A percentile compares a stretch with the other conserved stretches of the same genome.
These are phyloP conservation scores for Rhododendron kiyosumense DNA, from an alignment of 148 eudicot genomes.

Conservation along the genomic window DNA sequence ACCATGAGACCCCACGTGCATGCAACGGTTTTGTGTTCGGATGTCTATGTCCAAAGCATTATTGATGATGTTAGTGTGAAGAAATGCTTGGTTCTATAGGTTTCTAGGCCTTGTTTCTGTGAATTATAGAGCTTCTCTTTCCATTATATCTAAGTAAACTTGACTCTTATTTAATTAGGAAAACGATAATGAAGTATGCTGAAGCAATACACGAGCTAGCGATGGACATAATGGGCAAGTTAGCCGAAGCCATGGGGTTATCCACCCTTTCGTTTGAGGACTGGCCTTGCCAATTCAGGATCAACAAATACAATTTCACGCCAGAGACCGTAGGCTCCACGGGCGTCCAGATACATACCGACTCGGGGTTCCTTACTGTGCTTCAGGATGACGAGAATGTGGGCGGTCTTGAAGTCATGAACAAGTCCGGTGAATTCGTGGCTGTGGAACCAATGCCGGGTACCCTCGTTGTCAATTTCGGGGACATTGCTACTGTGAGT, in stretches of 20 bases:
- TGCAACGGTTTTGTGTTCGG: too few relatives aligned
- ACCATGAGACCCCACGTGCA: too few relatives aligned
- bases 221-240: slow-evolving; percentile 31
- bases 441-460: slow-evolving; percentile 59
- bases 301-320: slow-evolving; percentile 64
- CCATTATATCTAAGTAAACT: neutral
- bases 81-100: neutral
- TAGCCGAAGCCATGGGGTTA: slow-evolving; percentile 46
- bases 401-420: slow-evolving; percentile 76
- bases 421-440: slow-evolving; percentile 37
- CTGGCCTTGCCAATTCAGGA: slow-evolving; percentile 69
- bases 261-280: slow-evolving; percentile 31
- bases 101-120: neutral
- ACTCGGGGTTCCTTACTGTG: slow-evolving; percentile 63
- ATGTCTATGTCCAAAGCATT: too few relatives aligned
- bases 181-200: slow-evolving; percentile 45
- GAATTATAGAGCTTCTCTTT: neutral
- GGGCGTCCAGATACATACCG: slow-evolving; percentile 75
- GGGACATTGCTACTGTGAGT: slow-evolving; percentile 63
- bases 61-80: too few relatives aligned
- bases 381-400: slow-evolving; percentile 73
- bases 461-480: slow-evolving; percentile 59
- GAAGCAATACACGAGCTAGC: slow-evolving; percentile 45
- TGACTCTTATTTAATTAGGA: slow-evolving; percentile 23
- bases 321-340: slow-evolving; percentile 42